Conservation (phyloP, 2,329 filamentous ascomycete genomes). For the Fusarium chuoi region DNA sequence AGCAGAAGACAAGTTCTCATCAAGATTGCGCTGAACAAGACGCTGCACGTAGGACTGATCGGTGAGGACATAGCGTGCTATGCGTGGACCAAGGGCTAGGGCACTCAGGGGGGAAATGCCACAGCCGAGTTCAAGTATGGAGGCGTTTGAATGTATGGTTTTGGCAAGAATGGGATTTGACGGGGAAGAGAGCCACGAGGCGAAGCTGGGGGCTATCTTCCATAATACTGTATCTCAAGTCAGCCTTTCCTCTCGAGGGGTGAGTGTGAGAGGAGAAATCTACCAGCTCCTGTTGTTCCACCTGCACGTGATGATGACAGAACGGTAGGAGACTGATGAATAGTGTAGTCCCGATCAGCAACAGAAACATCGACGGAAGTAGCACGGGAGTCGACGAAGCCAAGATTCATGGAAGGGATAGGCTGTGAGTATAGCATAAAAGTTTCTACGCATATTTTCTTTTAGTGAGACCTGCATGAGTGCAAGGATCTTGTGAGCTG, state of each 20-base stretch:
- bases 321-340: slow-evolving; percentile 85
- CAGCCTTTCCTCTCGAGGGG: slow-evolving; percentile 5
- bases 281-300: slow-evolving; percentile 65
- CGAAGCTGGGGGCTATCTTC: slow-evolving; percentile 88
- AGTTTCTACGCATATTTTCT: slow-evolving; percentile 77
- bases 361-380: slow-evolving; percentile 73
- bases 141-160: slow-evolving; percentile 62
- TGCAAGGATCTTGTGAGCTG: neutral
- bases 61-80: slow-evolving; percentile 78
- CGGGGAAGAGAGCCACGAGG: slow-evolving; percentile 77
- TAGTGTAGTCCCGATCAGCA: slow-evolving; percentile 74
- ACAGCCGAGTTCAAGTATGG: slow-evolving; percentile 85
- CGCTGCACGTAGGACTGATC: slow-evolving; percentile 89
- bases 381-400: slow-evolving; percentile 82
- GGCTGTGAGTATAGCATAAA: slow-evolving; percentile 86
- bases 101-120: slow-evolving; percentile 86
- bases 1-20: slow-evolving; percentile 61
- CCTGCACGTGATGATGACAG: slow-evolving; percentile 79
- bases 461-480: slow-evolving; percentile 10
- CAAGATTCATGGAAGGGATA: slow-evolving; percentile 80
- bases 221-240: slow-evolving; percentile 73
- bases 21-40: slow-evolving; percentile 79
- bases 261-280: slow-evolving; percentile 21
- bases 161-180: slow-evolving; percentile 70
- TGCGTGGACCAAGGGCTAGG: slow-evolving; percentile 69